A percentile compares a stretch with the other conserved stretches of the same genome.
Evolutionary conservation across 495 filamentous ascomycete genomes (phyloP).

Genomic region (Trichoderma gamsii): DNA sequence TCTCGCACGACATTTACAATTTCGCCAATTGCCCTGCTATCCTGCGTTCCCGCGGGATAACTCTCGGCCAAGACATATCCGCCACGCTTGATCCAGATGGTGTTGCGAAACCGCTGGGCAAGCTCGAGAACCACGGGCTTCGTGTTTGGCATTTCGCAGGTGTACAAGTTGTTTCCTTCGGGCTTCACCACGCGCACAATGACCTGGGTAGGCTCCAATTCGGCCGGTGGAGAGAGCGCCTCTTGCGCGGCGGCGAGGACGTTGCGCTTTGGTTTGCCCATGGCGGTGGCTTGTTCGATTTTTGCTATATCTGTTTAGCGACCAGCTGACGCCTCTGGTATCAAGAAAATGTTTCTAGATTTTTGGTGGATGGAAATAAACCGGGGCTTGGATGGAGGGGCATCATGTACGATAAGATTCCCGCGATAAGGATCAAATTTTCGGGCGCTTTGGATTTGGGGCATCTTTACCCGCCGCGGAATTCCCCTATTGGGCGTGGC

Average conservation of each 20-base stretch:
- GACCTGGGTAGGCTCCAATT: conserved; percentile 24
- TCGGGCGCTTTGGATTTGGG: not conserved
- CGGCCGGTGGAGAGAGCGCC: conserved; percentile 8
- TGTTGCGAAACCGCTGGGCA: conserved; percentile 72
- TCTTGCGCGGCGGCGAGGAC: conserved; percentile 15
- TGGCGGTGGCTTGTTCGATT: not conserved
- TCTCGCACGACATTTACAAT: conserved; percentile 90
- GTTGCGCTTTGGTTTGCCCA: conserved; percentile 14
- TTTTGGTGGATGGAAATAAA: conserved; percentile 6
- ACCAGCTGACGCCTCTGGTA: no score
- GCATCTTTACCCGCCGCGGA: not conserved
- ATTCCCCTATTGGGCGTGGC: not conserved
- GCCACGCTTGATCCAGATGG: conserved; percentile 82
- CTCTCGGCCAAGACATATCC: conserved; percentile 80
- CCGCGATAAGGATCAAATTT: not conserved
- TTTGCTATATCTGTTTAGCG: not conserved
- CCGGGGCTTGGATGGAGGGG: not conserved
- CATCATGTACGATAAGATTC: not conserved
- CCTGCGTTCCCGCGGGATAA: conserved; percentile 53
- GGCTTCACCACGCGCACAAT: conserved; percentile 36
- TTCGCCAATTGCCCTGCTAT: conserved; percentile 78
- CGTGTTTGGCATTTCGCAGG: conserved; percentile 53
- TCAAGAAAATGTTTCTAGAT: not conserved
- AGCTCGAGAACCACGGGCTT: conserved; percentile 69
- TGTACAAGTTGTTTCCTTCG: conserved; percentile 83